These are phyloP conservation scores for Zygoascus bituminiphila DNA, from an alignment of 805 yeast species.

Conservation along the genomic window DNA sequence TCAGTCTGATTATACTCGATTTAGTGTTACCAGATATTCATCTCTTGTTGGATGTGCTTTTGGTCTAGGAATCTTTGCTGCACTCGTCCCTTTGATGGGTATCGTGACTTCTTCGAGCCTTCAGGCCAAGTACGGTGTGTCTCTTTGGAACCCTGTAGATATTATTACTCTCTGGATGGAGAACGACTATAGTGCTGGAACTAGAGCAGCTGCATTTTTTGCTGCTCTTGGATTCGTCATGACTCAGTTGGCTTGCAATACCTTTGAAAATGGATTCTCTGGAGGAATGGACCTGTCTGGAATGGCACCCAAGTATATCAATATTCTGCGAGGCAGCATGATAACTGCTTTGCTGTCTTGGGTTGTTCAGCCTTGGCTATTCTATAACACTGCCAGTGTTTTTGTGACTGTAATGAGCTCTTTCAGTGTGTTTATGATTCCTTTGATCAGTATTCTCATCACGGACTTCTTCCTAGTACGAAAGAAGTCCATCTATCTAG, in stretches of 20 bases:
- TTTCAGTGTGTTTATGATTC: conserved; percentile 34
- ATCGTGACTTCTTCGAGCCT: conserved; percentile 38
- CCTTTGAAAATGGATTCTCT: conserved; percentile 34
- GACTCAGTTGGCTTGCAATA: conserved; percentile 4
- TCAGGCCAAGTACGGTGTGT: conserved; percentile 31
- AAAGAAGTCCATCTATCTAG: conserved; percentile 33
- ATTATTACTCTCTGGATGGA: conserved; percentile 35
- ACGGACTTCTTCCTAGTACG: conserved; percentile 36
- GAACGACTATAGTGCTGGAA: conserved; percentile 31
- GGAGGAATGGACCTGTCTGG: conserved; percentile 48
- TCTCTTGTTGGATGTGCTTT: conserved; percentile 35
- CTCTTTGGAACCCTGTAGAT: conserved; percentile 41
- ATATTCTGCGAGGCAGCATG: conserved; percentile 37
- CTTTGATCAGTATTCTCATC: conserved; percentile 32
- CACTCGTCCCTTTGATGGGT: conserved; percentile 40
- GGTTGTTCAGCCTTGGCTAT: conserved; percentile 35
- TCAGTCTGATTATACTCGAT: conserved; percentile 81
- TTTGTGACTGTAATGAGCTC: conserved; percentile 32
- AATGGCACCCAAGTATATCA: conserved; percentile 36
- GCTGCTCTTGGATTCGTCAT: conserved; percentile 23
- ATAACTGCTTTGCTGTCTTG: conserved; percentile 23
- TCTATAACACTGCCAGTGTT: conserved; percentile 30
- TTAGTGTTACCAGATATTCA: conserved; percentile 49
- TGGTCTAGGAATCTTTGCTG: conserved; percentile 32
- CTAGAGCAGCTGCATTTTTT: conserved; percentile 44